Evolutionary conservation across 805 yeast genomes (phyloP).

Genomic region (Hanseniaspora valbyensis): DNA sequence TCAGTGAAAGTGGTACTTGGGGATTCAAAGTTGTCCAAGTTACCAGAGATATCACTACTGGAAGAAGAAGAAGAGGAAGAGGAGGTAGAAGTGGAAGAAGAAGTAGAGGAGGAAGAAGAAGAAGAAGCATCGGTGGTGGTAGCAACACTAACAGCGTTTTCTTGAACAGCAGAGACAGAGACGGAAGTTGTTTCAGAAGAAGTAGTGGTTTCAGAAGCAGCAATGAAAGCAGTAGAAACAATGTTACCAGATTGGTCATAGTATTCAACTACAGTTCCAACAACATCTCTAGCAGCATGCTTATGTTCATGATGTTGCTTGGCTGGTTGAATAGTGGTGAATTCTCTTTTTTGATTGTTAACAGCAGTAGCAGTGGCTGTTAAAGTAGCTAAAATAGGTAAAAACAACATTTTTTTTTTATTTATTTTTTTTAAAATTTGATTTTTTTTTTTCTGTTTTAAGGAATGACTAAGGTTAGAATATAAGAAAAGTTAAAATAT

Average conservation of each 20-base stretch:
- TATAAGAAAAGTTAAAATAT: not conserved
- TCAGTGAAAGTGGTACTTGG: slow-evolving; percentile 51
- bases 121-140: slow-evolving; percentile 21
- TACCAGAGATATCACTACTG: slow-evolving; percentile 24
- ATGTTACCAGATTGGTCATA: slow-evolving; percentile 26
- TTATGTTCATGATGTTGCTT: slow-evolving; percentile 23
- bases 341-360: slow-evolving; percentile 24
- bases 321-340: slow-evolving; percentile 21
- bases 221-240: slow-evolving; percentile 20
- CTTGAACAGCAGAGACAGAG: slow-evolving; percentile 20
- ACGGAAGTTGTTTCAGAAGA: slow-evolving; percentile 28
- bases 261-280: slow-evolving; percentile 23
- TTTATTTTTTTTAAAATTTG: not conserved
- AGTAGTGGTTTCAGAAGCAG: slow-evolving; percentile 22
- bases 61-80: slow-evolving; percentile 23
- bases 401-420: slow-evolving; percentile 12
- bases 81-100: slow-evolving; percentile 22
- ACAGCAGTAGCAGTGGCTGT: slow-evolving; percentile 23
- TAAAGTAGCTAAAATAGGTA: slow-evolving; percentile 16
- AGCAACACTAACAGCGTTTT: slow-evolving; percentile 20
- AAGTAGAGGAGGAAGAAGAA: slow-evolving; percentile 27
- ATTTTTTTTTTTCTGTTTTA: not conserved
- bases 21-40: slow-evolving; percentile 25
- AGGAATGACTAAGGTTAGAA: slow-evolving; percentile 13
- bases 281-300: slow-evolving; percentile 24